phyloP scores from a whole-genome alignment of 1,284 basidiomycete genomes.

The Hemileia vastatrix region DNA sequence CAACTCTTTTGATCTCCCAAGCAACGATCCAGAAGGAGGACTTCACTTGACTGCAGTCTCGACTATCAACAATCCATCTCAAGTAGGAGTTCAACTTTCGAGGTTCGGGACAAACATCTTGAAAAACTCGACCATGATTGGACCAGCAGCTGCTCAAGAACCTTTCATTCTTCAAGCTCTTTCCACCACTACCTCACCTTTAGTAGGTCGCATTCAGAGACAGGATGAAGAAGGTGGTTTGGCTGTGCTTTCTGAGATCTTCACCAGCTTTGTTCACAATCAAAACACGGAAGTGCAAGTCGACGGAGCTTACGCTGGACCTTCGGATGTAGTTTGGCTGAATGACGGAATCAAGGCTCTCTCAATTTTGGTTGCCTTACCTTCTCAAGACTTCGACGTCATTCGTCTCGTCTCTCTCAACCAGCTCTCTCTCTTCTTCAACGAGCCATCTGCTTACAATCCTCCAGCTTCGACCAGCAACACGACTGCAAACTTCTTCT shows the following conservation, averaged over 20 bases:
- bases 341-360: slow-evolving; percentile 64
- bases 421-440: slow-evolving; percentile 58
- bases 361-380: slow-evolving; percentile 55
- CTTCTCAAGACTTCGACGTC: slow-evolving; percentile 58
- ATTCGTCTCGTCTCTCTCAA: slow-evolving; percentile 60
- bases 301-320: slow-evolving; percentile 57
- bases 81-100: slow-evolving; percentile 62
- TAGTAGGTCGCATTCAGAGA: slow-evolving; percentile 59
- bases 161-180: slow-evolving; percentile 54
- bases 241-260: slow-evolving; percentile 55
- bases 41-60: slow-evolving; percentile 60
- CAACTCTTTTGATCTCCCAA: slow-evolving; percentile 61
- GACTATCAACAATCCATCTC: slow-evolving; percentile 60
- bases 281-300: slow-evolving; percentile 56
- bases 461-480: slow-evolving; percentile 56
- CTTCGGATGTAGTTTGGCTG: slow-evolving; percentile 59
- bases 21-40: slow-evolving; percentile 64
- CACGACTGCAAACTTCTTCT: slow-evolving; percentile 56
- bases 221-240: slow-evolving; percentile 54
- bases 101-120: slow-evolving; percentile 58
- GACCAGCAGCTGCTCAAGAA: slow-evolving; percentile 52
- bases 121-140: slow-evolving; percentile 54
- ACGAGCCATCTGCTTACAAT: slow-evolving; percentile 51
- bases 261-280: slow-evolving; percentile 65
- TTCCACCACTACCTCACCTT: slow-evolving; percentile 52